These are phyloP conservation scores for Fusarium sp. DNA, from an alignment of 2,329 filamentous ascomycete species.

Conservation along the genomic window DNA sequence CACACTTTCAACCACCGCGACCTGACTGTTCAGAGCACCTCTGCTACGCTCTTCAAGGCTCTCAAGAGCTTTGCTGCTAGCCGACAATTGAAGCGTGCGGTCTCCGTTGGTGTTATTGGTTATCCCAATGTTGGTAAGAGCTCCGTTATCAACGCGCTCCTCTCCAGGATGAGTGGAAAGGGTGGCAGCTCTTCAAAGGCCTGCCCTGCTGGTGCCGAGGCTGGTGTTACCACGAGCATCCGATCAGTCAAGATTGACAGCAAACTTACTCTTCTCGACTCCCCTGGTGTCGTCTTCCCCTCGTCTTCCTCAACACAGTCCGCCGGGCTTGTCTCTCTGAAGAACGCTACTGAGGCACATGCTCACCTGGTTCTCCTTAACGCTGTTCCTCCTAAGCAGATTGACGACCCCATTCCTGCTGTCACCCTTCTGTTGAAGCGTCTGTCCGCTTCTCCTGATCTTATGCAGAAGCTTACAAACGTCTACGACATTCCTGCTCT, in stretches of 20 bases:
- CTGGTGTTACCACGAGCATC: slow-evolving; percentile 89
- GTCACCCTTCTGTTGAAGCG: slow-evolving; percentile 86
- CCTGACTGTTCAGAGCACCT: slow-evolving; percentile 86
- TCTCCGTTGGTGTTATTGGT: slow-evolving; percentile 92
- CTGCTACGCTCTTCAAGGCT: slow-evolving; percentile 85
- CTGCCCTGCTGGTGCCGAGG: slow-evolving; percentile 90
- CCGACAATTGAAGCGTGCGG: slow-evolving; percentile 86
- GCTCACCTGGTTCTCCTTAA: slow-evolving; percentile 90
- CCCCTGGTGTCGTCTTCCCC: slow-evolving; percentile 94
- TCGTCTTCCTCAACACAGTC: slow-evolving; percentile 62
- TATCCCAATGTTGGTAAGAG: slow-evolving; percentile 98
- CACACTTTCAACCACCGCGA: slow-evolving; percentile 94
- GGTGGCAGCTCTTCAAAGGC: slow-evolving; percentile 68
- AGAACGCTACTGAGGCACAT: slow-evolving; percentile 77
- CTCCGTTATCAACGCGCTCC: slow-evolving; percentile 93
- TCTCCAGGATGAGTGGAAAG: slow-evolving; percentile 78
- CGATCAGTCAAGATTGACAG: slow-evolving; percentile 93
- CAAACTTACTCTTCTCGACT: slow-evolving; percentile 93
- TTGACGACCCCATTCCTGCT: slow-evolving; percentile 90
- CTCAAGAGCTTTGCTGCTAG: slow-evolving; percentile 89
- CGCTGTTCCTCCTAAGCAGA: slow-evolving; percentile 92
- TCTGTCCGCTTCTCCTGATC: slow-evolving; percentile 76
- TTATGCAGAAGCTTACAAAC: slow-evolving; percentile 82
- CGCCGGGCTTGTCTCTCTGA: slow-evolving; percentile 61
- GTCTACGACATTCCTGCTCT: slow-evolving; percentile 88